Conservation (phyloP, 2,329 filamentous ascomycete species). For the Botrytis hyacinthi region DNA sequence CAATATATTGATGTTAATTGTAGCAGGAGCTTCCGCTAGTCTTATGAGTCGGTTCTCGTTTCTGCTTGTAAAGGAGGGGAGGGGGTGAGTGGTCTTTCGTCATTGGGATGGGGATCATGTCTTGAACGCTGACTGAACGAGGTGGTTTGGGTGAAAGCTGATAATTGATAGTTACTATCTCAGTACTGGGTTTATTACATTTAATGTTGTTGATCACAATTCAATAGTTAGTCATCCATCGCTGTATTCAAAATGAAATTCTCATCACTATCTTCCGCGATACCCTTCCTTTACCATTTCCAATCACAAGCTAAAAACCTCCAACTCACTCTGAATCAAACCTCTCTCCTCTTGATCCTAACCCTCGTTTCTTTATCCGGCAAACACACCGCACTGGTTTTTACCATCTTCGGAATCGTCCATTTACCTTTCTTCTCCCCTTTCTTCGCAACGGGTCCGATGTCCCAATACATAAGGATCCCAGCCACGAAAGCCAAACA, state of each 20-base stretch:
- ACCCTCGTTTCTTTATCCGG: constrained; percentile 54
- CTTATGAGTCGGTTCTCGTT: neutral
- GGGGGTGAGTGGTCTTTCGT: neutral
- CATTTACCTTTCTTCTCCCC: constrained; percentile 41
- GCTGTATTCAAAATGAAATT: neutral
- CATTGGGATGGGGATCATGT: neutral
- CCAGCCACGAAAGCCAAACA: constrained; percentile 51
- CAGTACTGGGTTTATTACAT: neutral
- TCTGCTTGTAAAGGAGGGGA: neutral
- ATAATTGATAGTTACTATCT: neutral
- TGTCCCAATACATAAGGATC: constrained; percentile 55
- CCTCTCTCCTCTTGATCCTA: constrained; percentile 47
- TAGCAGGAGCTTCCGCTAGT: neutral
- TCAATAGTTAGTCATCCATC: neutral
- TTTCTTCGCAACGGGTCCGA: constrained; percentile 45
- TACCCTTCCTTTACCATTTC: neutral
- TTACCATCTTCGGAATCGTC: constrained; percentile 50
- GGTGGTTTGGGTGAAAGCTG: neutral
- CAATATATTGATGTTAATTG: neutral
- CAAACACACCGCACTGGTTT: constrained; percentile 49
- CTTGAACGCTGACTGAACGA: neutral
- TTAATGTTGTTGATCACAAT: neutral
- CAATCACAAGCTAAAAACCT: neutral
- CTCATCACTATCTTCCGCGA: neutral
- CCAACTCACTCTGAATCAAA: neutral